Evolutionary conservation across 257 asterid species (phyloP).

Genomic region (Solanum chaucha): DNA sequence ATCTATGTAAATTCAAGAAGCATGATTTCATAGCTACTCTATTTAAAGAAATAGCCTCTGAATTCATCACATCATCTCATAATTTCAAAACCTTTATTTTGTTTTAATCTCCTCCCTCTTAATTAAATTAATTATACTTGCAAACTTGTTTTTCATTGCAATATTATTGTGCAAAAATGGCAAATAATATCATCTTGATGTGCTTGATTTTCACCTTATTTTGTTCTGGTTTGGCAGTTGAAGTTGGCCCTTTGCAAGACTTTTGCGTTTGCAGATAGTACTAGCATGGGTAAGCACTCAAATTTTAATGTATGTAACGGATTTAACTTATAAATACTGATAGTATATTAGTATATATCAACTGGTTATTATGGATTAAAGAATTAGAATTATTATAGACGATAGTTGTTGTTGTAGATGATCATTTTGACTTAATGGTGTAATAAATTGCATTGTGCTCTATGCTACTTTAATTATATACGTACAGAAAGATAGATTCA

Average conservation of each 20-base stretch:
- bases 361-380: background rate
- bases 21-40: background rate
- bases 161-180: background rate
- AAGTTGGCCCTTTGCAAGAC: constrained; percentile 4
- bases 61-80: background rate
- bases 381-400: background rate
- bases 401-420: background rate
- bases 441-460: background rate
- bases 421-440: background rate
- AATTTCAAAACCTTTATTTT: background rate
- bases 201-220: background rate
- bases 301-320: background rate
- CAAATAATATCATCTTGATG: background rate
- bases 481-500: background rate
- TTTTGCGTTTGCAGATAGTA: constrained; percentile 9
- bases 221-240: background rate
- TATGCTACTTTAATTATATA: background rate
- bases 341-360: background rate
- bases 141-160: background rate
- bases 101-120: background rate
- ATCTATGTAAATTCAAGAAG: background rate
- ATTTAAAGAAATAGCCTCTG: background rate
- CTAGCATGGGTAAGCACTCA: background rate
- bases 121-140: background rate
- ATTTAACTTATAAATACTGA: background rate